Base-by-base conservation (phyloP, 2,329 filamentous ascomycete genomes). In the Pyrenophora tritici-repentis region DNA sequence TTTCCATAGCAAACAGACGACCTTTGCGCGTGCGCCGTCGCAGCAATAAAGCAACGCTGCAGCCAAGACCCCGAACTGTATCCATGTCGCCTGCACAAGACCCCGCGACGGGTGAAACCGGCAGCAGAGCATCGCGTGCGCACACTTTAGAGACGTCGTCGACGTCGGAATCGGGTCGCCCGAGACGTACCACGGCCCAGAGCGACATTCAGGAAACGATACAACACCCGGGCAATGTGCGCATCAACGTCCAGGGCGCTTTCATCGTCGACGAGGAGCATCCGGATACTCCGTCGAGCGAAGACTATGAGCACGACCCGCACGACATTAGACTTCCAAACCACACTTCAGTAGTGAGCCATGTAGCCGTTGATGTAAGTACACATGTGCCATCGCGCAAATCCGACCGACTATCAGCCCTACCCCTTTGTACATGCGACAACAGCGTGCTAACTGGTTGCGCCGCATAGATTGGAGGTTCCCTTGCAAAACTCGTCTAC, bases 261-360 rank as follows among this genome's bases (percentile, higher is more conserved):
- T 97, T 96, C 70, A 97, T 99, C 61, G 91, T 96, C 65, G 91
- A 97, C 70, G 87, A 93, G 56, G 74, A 77, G 61, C 61, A 65
- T 43, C 79, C 82, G 3, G 74, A 74, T 16, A 84, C 41, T 77
- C 84, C 48, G 22, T 62, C 62, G 45, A 74, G 72, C 55, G 81
- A 84, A 39, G 80, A 81, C 18, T 81, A 84, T 49, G 79, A 85
- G 59, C 83, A 86, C 73, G 90, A 95, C 73, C 91, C 90, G 50
- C 91, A 90, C 70, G 94, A 97, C 71, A 99, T 99, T 65, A 83
- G 94, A n/a, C 79, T 99, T 53, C 94, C 94, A 22, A 94, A 97
- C 74, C 94, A 99, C 75, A 96, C 90, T 10, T 89, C 89, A 9
- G 87, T 96, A 7, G 93, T 99, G 62, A 97, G 91, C 78, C 94